Conservation (phyloP, 176 grass and related monocot species). For the Saccharum officinarum region DNA sequence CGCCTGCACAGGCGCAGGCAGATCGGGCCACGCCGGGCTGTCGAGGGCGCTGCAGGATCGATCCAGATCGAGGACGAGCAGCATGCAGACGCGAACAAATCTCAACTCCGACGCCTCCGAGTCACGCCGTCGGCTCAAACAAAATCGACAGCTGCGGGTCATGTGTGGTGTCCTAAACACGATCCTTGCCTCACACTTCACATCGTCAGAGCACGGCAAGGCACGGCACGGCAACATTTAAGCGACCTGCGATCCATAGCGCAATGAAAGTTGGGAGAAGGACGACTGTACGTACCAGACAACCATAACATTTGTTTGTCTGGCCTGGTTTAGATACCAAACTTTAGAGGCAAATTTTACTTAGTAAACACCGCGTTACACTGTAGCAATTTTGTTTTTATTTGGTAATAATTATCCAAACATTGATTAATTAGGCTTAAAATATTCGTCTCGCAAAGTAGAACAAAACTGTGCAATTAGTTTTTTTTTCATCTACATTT, state of each 20-base stretch:
- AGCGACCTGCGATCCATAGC: slow-evolving; percentile 3
- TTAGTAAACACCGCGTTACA: too few relatives aligned
- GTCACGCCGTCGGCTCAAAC: slow-evolving; percentile 24
- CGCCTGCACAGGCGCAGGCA: not conserved
- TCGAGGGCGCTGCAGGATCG: not conserved
- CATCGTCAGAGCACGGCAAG: not conserved
- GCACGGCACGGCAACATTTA: not conserved
- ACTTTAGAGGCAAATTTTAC: too few relatives aligned
- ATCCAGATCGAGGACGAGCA: slow-evolving; percentile 21
- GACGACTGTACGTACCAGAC: not conserved
- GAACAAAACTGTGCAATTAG: too few relatives aligned
- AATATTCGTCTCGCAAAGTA: too few relatives aligned
- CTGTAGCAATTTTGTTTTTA: too few relatives aligned
- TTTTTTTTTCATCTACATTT: too few relatives aligned
- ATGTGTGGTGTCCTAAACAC: slow-evolving; percentile 12
- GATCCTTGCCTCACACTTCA: slow-evolving; percentile 33
- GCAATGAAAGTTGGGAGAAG: not conserved
- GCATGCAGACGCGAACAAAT: slow-evolving; percentile 27
- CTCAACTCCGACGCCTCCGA: slow-evolving; percentile 20
- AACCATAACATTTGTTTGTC: slow-evolving; percentile 19
- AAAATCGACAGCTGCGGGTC: slow-evolving; percentile 46
- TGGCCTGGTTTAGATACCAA: not conserved
- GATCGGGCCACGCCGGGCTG: slow-evolving; percentile 30
- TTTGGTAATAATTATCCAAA: too few relatives aligned
- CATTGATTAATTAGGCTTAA: too few relatives aligned